phyloP scores from a whole-genome alignment of 306 rosid species.

The Mucuna pruriens region DNA sequence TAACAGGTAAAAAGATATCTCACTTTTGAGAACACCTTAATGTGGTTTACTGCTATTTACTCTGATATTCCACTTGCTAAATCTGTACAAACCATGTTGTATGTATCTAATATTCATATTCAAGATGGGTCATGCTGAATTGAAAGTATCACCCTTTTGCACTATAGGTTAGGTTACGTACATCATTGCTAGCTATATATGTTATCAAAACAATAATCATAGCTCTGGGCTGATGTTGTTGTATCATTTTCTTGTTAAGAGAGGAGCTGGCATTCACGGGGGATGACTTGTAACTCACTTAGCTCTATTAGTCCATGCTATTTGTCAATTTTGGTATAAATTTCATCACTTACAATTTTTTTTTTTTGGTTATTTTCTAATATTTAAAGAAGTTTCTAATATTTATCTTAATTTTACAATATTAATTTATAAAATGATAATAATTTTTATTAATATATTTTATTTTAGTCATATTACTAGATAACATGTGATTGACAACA shows the following conservation, averaged over 20 bases:
- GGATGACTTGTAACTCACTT: constrained; percentile 22
- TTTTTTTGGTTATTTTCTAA: neutral
- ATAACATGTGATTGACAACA: too few species aligned
- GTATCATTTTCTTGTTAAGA: neutral
- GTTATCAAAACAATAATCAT: neutral
- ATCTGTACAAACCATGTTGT: constrained; percentile 37
- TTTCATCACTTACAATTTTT: neutral
- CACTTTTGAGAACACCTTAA: constrained; percentile 11
- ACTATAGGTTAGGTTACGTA: neutral
- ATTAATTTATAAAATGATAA: too few species aligned
- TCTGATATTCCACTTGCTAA: constrained; percentile 39
- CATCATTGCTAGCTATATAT: neutral
- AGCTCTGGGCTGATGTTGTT: neutral
- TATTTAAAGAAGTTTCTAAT: neutral
- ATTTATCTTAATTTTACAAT: too few species aligned
- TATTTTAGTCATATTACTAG: too few species aligned
- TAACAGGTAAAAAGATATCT: constrained; percentile 29
- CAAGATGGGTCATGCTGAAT: neutral
- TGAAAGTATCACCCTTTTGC: neutral
- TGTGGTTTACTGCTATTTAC: constrained; percentile 31
- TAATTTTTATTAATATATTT: too few species aligned
- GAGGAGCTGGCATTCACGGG: neutral
- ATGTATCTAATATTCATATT: neutral
- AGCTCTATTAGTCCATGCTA: neutral
- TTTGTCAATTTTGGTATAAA: neutral